Conservation (phyloP, 495 filamentous ascomycete species). For the Ramalina intermedia region DNA sequence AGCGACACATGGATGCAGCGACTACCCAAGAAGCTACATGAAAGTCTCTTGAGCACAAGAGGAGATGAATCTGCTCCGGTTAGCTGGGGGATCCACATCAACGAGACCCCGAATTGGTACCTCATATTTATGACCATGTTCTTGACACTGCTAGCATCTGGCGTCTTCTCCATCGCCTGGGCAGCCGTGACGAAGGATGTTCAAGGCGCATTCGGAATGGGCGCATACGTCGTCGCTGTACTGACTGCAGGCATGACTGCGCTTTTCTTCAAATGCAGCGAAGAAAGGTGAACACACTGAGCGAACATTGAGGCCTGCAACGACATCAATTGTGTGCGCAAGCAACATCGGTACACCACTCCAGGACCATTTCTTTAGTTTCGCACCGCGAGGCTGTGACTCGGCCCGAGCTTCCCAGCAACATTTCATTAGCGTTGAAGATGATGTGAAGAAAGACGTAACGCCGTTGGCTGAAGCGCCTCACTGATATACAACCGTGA, state of each 20-base stretch:
- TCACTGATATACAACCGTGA: no score
- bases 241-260: background rate
- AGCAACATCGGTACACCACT: no score
- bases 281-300: no score
- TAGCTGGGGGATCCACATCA: background rate
- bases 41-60: background rate
- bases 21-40: conserved; percentile 1
- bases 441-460: no score
- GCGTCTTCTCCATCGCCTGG: background rate
- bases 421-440: no score
- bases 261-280: no score
- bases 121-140: background rate
- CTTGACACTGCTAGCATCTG: background rate
- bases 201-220: background rate
- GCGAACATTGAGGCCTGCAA: no score
- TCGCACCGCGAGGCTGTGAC: no score
- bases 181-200: conserved; percentile 1
- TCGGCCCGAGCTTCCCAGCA: no score
- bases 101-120: background rate
- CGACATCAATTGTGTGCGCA: no score
- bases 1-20: background rate
- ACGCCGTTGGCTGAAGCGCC: no score
- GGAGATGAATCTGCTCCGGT: background rate
- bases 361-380: no score
- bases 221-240: background rate